These are phyloP conservation scores for Eimeria maxima DNA, from an alignment of 169 alveolate genomes.

Conservation along the genomic window DNA sequence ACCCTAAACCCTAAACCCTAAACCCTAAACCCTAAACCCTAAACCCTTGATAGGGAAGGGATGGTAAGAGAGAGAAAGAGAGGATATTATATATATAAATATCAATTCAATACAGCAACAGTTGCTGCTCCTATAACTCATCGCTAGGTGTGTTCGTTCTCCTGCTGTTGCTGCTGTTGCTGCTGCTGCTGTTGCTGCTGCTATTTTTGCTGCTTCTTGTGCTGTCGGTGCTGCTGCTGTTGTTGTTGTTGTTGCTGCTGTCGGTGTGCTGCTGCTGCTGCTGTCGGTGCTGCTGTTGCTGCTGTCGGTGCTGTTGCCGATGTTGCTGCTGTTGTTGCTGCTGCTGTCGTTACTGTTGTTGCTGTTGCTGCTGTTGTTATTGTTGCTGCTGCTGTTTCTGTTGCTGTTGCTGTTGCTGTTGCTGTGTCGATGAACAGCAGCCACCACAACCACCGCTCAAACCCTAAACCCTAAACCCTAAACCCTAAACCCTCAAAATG, in stretches of 20 bases:
- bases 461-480: neutral
- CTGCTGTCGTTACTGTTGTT: neutral
- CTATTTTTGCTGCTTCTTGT: no score
- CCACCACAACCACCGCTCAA: neutral
- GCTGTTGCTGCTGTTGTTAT: neutral
- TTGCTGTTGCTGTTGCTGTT: neutral
- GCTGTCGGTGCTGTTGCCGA: neutral
- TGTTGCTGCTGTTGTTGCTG: neutral
- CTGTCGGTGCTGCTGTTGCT: neutral
- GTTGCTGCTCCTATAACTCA: neutral
- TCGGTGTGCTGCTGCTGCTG: no score
- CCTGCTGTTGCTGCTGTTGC: no score
- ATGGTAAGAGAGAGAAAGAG: no score
- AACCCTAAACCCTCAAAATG: neutral
- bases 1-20: neutral
- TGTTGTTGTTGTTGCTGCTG: no score
- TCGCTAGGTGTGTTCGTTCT: neutral
- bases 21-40: conserved; percentile 45
- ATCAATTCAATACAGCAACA: neutral
- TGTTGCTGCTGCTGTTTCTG: neutral
- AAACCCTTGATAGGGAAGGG: no score
- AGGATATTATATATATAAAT: no score
- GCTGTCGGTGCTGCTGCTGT: no score
- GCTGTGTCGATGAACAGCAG: neutral
- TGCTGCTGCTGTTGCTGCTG: no score